Evolutionary conservation across 164 flowering plant genomes (phyloP).

Genomic region (Vitis riparia): DNA sequence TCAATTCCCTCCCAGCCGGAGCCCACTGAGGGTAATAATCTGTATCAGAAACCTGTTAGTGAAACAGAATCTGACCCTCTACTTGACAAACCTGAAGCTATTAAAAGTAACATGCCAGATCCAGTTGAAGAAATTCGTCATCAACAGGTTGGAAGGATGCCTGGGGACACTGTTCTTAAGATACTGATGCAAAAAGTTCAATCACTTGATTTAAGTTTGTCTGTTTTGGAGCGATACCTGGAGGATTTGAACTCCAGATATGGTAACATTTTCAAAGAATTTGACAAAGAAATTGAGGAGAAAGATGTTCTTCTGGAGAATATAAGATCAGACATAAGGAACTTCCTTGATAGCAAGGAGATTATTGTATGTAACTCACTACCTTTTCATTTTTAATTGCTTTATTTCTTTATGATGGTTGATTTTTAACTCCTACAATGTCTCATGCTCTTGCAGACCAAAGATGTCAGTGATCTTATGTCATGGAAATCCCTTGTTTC

Average conservation of each 20-base stretch:
- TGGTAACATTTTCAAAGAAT: slow-evolving; percentile 64
- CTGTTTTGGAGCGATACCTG: slow-evolving; percentile 79
- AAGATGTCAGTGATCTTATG: slow-evolving; percentile 62
- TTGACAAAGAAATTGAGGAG: slow-evolving; percentile 67
- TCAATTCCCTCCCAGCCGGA: slow-evolving; percentile 25
- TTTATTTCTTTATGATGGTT: neutral
- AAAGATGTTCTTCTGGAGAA: slow-evolving; percentile 52
- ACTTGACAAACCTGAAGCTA: slow-evolving; percentile 27
- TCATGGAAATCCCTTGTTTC: slow-evolving; percentile 82
- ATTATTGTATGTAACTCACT: slow-evolving; percentile 51
- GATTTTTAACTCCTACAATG: slow-evolving; percentile 1
- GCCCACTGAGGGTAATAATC: slow-evolving; percentile 28
- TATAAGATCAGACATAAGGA: slow-evolving; percentile 49
- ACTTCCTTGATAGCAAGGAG: slow-evolving; percentile 48
- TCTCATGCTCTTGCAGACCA: slow-evolving; percentile 44
- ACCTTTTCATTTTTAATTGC: neutral
- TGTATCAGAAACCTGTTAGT: slow-evolving; percentile 15
- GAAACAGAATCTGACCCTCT: slow-evolving; percentile 38
- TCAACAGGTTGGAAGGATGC: slow-evolving; percentile 78
- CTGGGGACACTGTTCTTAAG: slow-evolving; percentile 93
- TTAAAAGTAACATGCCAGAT: slow-evolving; percentile 42
- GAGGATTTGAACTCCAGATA: slow-evolving; percentile 82
- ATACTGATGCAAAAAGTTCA: slow-evolving; percentile 91
- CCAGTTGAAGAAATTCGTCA: slow-evolving; percentile 59
- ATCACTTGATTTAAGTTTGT: slow-evolving; percentile 74